Conservation (phyloP, 257 asterid species). For the Datura wrightii region DNA sequence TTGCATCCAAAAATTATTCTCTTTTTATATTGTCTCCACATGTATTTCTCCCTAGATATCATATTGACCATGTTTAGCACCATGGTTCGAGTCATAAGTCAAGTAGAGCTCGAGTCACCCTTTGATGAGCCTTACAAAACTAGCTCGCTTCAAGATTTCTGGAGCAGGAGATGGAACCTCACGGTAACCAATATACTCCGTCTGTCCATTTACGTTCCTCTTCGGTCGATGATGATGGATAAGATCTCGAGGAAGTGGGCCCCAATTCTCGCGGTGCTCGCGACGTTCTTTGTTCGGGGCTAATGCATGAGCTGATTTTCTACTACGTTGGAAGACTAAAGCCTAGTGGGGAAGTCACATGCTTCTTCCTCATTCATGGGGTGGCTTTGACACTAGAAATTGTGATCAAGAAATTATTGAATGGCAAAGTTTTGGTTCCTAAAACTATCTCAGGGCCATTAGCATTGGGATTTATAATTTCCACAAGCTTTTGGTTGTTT, state of each 20-base stretch:
- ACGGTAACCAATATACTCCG: conserved; percentile 51
- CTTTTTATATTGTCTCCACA: conserved; percentile 12
- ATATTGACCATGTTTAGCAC: conserved; percentile 11
- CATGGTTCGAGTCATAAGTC: background rate
- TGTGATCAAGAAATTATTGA: conserved; percentile 37
- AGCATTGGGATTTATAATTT: conserved; percentile 46
- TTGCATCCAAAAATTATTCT: conserved; percentile 41
- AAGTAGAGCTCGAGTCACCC: conserved; percentile 31
- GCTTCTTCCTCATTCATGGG: conserved; percentile 57
- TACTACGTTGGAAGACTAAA: conserved; percentile 48
- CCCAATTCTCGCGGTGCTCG: conserved; percentile 34
- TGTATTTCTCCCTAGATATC: conserved; percentile 33
- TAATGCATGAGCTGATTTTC: conserved; percentile 76
- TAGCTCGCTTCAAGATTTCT: conserved; percentile 67
- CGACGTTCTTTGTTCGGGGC: conserved; percentile 62
- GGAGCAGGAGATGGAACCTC: conserved; percentile 71
- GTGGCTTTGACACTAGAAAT: conserved; percentile 42
- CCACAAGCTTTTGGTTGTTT: conserved; percentile 56
- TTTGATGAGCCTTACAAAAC: conserved; percentile 40
- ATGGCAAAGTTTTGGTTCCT: conserved; percentile 32
- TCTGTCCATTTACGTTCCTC: conserved; percentile 39
- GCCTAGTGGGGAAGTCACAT: conserved; percentile 48
- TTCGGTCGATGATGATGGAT: background rate
- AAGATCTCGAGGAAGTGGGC: background rate
- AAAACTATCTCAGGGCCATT: conserved; percentile 44